Base-by-base conservation (phyloP, 305 asterid genomes). In the Fraxinus dipetala region DNA sequence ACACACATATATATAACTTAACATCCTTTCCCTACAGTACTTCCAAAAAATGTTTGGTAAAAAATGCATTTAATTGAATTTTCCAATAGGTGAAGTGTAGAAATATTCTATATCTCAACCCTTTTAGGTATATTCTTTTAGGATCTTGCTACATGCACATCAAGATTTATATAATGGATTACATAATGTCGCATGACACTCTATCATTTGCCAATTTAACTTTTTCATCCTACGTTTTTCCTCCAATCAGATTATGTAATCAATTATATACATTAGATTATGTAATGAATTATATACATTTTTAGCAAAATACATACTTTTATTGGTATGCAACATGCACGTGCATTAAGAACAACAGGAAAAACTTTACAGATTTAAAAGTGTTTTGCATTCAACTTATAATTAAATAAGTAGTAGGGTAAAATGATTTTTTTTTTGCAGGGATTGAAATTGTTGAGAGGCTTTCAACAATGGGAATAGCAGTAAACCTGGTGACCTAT, bases 381-480 rank as follows among this genome's bases (percentile, higher is more conserved):
- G n/a, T 65, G 36, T 11, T 65, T 13, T 69, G 18, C 4, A 5
- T 69, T 69, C 75, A 69, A 69, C 38, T 26, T 30, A 69, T 69
- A 69, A 69, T 30, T 69, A 13, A 7, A 54, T 5, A n/a, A 54
- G 26, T 18, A 54, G 26, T 54, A n/a, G 18, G 5, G 3, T 1
- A 54, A 63, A 63, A 24, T 22, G 18, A 32, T 20, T 9, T 63
- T 63, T 75, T 13, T 13, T 18, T 72, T 78, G 45, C 45, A 91
- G 96, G 92, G 78, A 90, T 92, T 16, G 96, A 92, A 81, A 87
- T 92, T 2, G 16, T 81, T 61, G 96, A 92, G 87, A 92, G 96
- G 90, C 93, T 92, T 32, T 90, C 96, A 16, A 92, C 96, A 2
- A 90, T 92, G 96, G 96, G 96, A 77, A 92, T 92, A 83, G 94